These are phyloP conservation scores for Kwoniella pini DNA, from an alignment of 768 basidiomycete genomes.

Conservation along the genomic window DNA sequence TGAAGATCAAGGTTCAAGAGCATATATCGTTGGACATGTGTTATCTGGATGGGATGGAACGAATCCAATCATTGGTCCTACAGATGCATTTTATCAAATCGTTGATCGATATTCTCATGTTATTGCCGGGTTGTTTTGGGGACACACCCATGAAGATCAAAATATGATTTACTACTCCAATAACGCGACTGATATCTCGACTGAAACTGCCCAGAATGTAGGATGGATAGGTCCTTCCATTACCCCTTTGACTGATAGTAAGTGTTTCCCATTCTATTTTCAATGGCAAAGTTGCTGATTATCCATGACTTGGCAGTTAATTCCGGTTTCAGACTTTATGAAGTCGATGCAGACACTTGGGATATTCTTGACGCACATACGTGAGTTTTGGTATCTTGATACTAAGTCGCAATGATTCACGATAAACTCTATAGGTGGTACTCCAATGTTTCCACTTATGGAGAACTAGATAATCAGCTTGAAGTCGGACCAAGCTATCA, in stretches of 20 bases:
- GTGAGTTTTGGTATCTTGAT: slow-evolving; percentile 56
- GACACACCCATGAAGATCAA: slow-evolving; percentile 75
- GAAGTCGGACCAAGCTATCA: slow-evolving; percentile 65
- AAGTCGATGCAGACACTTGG: slow-evolving; percentile 76
- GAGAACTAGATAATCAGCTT: slow-evolving; percentile 63
- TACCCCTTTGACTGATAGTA: slow-evolving; percentile 58
- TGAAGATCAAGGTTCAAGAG: slow-evolving; percentile 64
- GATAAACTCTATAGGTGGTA: slow-evolving; percentile 69
- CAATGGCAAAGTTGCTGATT: no score
- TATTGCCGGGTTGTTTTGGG: slow-evolving; percentile 68
- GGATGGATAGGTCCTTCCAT: slow-evolving; percentile 69
- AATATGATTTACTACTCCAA: slow-evolving; percentile 72
- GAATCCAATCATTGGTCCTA: slow-evolving; percentile 66
- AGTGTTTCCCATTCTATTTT: no score
- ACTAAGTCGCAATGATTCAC: no score
- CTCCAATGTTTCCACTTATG: slow-evolving; percentile 64
- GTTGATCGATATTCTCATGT: slow-evolving; percentile 40
- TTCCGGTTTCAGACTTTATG: slow-evolving; percentile 71
- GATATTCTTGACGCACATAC: slow-evolving; percentile 77
- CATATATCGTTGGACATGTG: slow-evolving; percentile 64
- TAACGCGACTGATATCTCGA: slow-evolving; percentile 66
- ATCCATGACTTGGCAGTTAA: slow-evolving; percentile 63
- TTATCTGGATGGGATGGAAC: slow-evolving; percentile 68
- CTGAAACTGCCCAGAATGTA: slow-evolving; percentile 62
- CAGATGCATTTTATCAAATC: slow-evolving; percentile 59